Conservation (phyloP, 164 flowering plant species). For the Vitis cinerea region DNA sequence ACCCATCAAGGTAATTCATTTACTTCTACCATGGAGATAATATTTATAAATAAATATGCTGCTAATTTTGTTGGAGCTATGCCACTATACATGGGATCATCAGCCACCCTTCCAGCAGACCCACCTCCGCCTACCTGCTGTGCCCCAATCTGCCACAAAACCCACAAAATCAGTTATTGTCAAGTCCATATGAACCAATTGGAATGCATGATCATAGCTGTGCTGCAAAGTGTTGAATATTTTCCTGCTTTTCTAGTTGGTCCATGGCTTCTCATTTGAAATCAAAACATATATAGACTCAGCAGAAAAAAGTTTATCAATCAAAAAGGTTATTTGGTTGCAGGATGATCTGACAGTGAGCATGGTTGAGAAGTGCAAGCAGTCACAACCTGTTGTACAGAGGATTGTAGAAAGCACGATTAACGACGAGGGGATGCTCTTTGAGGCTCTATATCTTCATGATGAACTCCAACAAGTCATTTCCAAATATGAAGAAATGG, state of each 20-base stretch:
- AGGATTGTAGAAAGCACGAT: slow-evolving; percentile 65
- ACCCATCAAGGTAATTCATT: slow-evolving; percentile 47
- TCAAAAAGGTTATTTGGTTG: slow-evolving; percentile 9
- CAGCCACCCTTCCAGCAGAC: too few relatives aligned
- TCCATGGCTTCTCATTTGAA: too few relatives aligned
- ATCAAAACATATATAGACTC: background rate
- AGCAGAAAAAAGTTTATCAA: background rate
- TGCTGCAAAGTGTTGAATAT: too few relatives aligned
- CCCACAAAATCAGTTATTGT: too few relatives aligned
- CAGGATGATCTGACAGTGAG: slow-evolving; percentile 76
- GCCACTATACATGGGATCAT: too few relatives aligned
- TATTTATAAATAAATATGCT: background rate
- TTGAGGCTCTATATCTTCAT: slow-evolving; percentile 78
- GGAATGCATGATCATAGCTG: too few relatives aligned
- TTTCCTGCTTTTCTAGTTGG: too few relatives aligned
- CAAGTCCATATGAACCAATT: too few relatives aligned
- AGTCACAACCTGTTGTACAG: slow-evolving; percentile 60
- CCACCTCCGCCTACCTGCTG: too few relatives aligned
- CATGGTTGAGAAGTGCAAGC: slow-evolving; percentile 78
- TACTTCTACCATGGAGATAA: background rate
- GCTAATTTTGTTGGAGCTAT: too few relatives aligned
- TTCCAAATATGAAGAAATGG: slow-evolving; percentile 50
- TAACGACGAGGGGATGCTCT: slow-evolving; percentile 69
- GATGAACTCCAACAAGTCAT: slow-evolving; percentile 71
- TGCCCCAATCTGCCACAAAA: too few relatives aligned